Evolutionary conservation across 1,139 yeast genomes (phyloP).

Genomic region (Saccharomyces hybrid): DNA sequence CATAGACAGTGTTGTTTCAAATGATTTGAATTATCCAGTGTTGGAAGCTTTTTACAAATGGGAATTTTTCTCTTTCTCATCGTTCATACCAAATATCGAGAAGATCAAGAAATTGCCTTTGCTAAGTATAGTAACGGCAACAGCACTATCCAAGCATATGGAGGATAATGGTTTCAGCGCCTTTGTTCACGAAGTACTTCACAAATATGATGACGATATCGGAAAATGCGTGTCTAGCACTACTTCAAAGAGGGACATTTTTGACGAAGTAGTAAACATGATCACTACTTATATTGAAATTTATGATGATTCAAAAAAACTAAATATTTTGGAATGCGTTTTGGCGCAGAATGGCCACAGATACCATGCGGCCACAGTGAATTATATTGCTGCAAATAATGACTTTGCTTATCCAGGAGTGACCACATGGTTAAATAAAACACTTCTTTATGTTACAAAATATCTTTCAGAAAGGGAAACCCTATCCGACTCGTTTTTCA

Average conservation of each 20-base stretch:
- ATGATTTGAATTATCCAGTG: background rate
- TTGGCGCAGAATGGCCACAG: slow-evolving; percentile 24
- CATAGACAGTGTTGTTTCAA: background rate
- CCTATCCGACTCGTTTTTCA: slow-evolving; percentile 9
- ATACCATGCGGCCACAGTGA: slow-evolving; percentile 27
- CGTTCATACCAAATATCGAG: slow-evolving; percentile 3
- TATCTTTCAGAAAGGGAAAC: slow-evolving; percentile 46
- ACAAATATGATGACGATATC: background rate
- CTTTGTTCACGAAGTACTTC: background rate
- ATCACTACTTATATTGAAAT: slow-evolving; percentile 3
- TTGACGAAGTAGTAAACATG: background rate
- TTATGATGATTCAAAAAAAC: slow-evolving; percentile 16
- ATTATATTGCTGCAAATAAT: slow-evolving; percentile 17
- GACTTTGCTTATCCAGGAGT: slow-evolving; percentile 15
- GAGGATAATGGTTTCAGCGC: background rate
- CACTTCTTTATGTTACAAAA: slow-evolving; percentile 53
- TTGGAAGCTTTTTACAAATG: slow-evolving; percentile 8
- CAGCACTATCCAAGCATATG: background rate
- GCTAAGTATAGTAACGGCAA: background rate
- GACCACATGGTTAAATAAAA: slow-evolving; percentile 35
- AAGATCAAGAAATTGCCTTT: background rate
- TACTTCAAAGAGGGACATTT: background rate
- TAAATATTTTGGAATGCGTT: slow-evolving; percentile 19
- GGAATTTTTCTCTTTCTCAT: background rate
- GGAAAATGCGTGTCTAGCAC: background rate